These are phyloP conservation scores for Oryza longistaminata DNA, from an alignment of 176 grass and related monocot genomes.

Conservation along the genomic window DNA sequence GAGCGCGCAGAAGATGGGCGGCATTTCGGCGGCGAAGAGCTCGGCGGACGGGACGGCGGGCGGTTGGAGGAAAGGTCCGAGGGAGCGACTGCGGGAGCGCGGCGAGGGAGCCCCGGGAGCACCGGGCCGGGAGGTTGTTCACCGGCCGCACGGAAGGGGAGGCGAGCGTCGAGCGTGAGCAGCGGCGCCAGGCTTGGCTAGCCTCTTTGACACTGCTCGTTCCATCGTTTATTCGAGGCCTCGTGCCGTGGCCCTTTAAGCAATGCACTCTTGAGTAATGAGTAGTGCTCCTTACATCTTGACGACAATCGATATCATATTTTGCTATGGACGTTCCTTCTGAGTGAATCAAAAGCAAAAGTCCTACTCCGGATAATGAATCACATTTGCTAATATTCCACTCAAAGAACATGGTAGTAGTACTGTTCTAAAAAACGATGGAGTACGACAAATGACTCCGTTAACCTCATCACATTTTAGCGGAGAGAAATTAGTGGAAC, in stretches of 20 bases:
- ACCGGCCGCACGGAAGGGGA: conserved; percentile 56
- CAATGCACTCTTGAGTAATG: neutral
- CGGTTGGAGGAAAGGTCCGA: conserved; percentile 84
- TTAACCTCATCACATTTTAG: too few relatives aligned
- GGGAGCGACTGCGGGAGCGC: conserved; percentile 55
- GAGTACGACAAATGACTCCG: too few relatives aligned
- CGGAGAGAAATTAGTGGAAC: too few relatives aligned
- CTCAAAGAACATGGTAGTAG: neutral
- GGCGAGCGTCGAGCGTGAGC: conserved; percentile 71
- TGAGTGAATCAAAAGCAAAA: conserved; percentile 29
- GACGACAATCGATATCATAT: neutral
- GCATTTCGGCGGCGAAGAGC: conserved; percentile 90
- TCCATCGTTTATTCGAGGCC: neutral
- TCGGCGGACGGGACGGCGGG: conserved; percentile 50
- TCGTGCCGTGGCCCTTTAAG: neutral
- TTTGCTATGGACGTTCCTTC: conserved; percentile 10
- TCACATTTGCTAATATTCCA: neutral
- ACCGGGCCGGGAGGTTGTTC: conserved; percentile 72
- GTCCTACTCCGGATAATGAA: neutral
- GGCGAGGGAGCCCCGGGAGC: conserved; percentile 46
- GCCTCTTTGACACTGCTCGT: neutral
- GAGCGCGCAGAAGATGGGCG: conserved; percentile 54
- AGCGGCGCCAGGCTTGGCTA: conserved; percentile 28
- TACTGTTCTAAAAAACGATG: neutral
- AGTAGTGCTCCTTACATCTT: neutral